Evolutionary conservation across 352 stramenopile genomes (phyloP), one percentile per base, ranked within the genome.

Genomic region (Thalassiosira hispida): DNA sequence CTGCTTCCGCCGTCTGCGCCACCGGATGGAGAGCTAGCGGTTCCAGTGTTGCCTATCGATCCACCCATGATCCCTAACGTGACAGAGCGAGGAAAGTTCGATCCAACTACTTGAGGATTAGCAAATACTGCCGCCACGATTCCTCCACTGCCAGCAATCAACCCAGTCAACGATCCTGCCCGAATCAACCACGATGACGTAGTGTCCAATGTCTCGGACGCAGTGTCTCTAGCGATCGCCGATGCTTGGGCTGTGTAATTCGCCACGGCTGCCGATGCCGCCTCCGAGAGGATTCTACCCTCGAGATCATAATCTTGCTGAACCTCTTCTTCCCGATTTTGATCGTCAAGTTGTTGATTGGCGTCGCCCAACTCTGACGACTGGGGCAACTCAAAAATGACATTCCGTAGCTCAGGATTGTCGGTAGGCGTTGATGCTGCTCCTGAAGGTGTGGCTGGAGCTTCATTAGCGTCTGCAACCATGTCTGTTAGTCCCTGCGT

Each of bases 251-350:
- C 35, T 31, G 76, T 63, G 25, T 77, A 84, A 57, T 77, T 79
- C 55, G 76, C 25, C 11, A 67, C 49, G 38, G 76, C 76, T 16
- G 68, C 46, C 25, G 63, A 73, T n/a, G 52, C 49, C 27, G 76
- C 76, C 12, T 79, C 62, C 0, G 76, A 79, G 20, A 84, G 42
- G 42, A 84, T 61, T 67, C 59, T 75, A n/a, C 33, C 68, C 47
- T 84, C 76, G 0, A 74, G 42, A 56, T 75, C 69, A 56, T 77
- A 76, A 23, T 84, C 76, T 65, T 69, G 25, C 33, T 84, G 55
- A 29, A 33, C 12, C n/a, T 40, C 47, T 23, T 27, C 20, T 55
- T 53, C 12, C 12, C 31, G 22, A 12, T 61, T 66, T 60, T 64
- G 49, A 47, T 67, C 33, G 6, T 47, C 66, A 25, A 51, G 46